phyloP scores from a whole-genome alignment of 768 basidiomycete species.

The Pleurotus platypus region DNA sequence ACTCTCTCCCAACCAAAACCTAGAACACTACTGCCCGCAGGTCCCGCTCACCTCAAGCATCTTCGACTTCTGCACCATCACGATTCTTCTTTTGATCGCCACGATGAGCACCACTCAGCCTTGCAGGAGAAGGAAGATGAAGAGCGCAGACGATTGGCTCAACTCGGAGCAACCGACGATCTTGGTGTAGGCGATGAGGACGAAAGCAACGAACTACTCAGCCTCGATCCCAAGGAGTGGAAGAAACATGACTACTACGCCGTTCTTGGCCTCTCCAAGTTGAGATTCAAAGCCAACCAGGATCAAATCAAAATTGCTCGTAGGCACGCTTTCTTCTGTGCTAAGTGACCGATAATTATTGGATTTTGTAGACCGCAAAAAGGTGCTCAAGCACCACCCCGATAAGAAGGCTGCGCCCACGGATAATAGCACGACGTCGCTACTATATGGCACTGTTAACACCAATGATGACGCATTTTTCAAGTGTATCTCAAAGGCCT shows the following conservation, averaged over 20 bases:
- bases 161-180: constrained; percentile 68
- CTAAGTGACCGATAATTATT: not conserved
- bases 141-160: constrained; percentile 46
- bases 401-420: constrained; percentile 77
- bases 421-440: constrained; percentile 19
- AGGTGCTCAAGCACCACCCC: constrained; percentile 97
- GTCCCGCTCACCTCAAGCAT: constrained; percentile 83
- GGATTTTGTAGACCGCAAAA: constrained; percentile 79
- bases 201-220: constrained; percentile 66
- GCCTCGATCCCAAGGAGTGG: constrained; percentile 96
- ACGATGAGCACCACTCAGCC: constrained; percentile 60
- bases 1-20: constrained; percentile 31
- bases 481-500: constrained; percentile 99
- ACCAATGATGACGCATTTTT: constrained; percentile 98
- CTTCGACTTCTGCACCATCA: constrained; percentile 73
- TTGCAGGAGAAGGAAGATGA: constrained; percentile 35
- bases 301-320: constrained; percentile 97
- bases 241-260: constrained; percentile 99
- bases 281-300: constrained; percentile 80
- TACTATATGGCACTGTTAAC: constrained; percentile 29
- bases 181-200: constrained; percentile 91
- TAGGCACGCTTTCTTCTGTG: constrained; percentile 38
- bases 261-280: constrained; percentile 89
- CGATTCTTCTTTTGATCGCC: constrained; percentile 76
- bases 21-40: constrained; percentile 71